Evolutionary conservation across 2,329 filamentous ascomycete species (phyloP), one percentile per base, ranked within the genome.

Genomic region (Aureobasidium namibiae): DNA sequence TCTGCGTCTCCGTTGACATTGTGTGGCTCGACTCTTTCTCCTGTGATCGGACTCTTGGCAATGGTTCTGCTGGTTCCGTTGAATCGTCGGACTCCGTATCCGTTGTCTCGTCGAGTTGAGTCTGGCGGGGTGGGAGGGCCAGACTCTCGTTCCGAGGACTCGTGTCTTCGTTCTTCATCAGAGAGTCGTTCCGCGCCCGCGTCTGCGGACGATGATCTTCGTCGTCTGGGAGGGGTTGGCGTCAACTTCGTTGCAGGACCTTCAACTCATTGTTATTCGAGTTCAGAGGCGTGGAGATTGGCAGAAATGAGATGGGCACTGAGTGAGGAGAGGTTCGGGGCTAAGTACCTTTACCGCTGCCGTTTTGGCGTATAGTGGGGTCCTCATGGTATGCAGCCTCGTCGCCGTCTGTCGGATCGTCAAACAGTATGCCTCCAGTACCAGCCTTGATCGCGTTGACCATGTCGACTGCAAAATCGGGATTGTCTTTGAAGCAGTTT

Each of bases 401-500:
- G 61, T 76, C 71, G 10, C 68, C 69, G 14, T 70, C 69, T 3
- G 79, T 82, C 1, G 80, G 80, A 65, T 82, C 79, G 9, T 77
- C 74, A 62, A 81, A 80, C 3, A 81, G 68, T 56, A 78, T 71
- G 41, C 78, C 78, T 4, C 79, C 78, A 14, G 75, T 76, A 61
- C 77, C 76, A 21, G 67, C 65, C 56, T 76, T 74, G 64, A 82
- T 81, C 5, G 77, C 77, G 61, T 78, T 79, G 65, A 82, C 72
- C 58, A 82, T 73, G 50, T 81, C 79, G 36, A 82, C 68, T 11
- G 79, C 78, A 58, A 82, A 82, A 60, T 79, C 76, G 1, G 78
- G 70, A 63, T 74, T 78, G 61, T 72, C 68, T 31, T 75, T 72
- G 66, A 82, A 80, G 64, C 78, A 81, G 41, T 71, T 69, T 38